These are phyloP conservation scores for Verticillium nubilum DNA, from an alignment of 2,329 filamentous ascomycete genomes.

Conservation along the genomic window DNA sequence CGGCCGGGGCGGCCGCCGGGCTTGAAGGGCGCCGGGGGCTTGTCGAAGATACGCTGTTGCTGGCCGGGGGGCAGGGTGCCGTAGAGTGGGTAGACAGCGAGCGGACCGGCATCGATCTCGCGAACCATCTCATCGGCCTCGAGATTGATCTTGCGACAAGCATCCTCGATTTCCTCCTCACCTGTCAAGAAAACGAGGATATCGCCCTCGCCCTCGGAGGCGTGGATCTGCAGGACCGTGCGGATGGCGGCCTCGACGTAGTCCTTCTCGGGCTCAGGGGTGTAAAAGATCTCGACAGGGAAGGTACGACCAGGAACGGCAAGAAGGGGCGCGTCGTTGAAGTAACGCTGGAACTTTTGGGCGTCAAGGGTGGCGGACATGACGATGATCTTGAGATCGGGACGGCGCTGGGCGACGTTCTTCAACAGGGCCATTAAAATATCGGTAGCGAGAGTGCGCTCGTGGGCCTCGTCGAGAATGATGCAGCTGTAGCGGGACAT, in stretches of 20 bases:
- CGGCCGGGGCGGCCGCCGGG: conserved; percentile 81
- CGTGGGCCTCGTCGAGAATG: conserved; percentile 97
- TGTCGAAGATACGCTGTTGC: conserved; percentile 93
- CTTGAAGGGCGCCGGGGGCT: conserved; percentile 67
- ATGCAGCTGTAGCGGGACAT: conserved; percentile 93
- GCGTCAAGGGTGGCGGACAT: conserved; percentile 98
- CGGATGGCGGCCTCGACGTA: conserved; percentile 94
- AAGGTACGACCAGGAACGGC: conserved; percentile 93
- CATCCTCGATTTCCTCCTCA: conserved; percentile 98
- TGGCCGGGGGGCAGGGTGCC: conserved; percentile 87
- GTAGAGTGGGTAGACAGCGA: conserved; percentile 90
- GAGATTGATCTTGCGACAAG: conserved; percentile 82
- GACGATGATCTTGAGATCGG: conserved; percentile 96
- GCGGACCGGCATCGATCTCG: conserved; percentile 84
- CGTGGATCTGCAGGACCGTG: conserved; percentile 95
- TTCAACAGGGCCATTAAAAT: conserved; percentile 96
- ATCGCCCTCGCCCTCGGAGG: conserved; percentile 86
- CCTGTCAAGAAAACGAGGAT: conserved; percentile 93
- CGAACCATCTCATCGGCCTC: conserved; percentile 88
- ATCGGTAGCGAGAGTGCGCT: conserved; percentile 93
- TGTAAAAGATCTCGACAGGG: conserved; percentile 98
- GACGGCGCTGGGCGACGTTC: conserved; percentile 73
- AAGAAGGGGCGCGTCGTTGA: conserved; percentile 87
- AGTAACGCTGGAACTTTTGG: conserved; percentile 96
- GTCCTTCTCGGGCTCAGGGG: conserved; percentile 89